Evolutionary conservation across 2,329 filamentous ascomycete genomes (phyloP), one percentile per base, ranked within the genome.

Genomic region (Furcasterigmium sp.): DNA sequence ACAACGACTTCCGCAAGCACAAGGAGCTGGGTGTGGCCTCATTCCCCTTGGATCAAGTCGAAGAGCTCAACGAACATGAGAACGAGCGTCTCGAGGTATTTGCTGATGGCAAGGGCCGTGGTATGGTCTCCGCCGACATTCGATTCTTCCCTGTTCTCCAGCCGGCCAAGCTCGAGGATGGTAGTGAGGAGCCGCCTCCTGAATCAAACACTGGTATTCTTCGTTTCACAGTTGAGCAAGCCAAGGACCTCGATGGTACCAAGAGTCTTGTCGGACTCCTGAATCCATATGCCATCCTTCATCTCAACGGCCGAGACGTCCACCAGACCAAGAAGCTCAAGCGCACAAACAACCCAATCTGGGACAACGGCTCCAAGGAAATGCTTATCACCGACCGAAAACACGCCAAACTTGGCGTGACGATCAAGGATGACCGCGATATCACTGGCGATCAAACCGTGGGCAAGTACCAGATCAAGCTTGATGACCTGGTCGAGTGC

Each of bases 311-410:
- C 50, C 95, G 93, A 65, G 85, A 94, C 60, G 78, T 97, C 5
- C 90, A 95, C 56, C 76, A 82, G 44, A 95, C 91, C 42, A 88
- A 90, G 67, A 94, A 91, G 64, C 77, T 96, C 56, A 98, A 97
- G 76, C 85, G 91, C 48, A 97, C 90, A 47, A 98, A 98, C 68
- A 93, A 95, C 56, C 93, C 93, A 8, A 91, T 98, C 56, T 98
- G 91, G 84, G 85, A 91, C 42, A 85, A 97, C 59, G 87, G 87
- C 7, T 86, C 83, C 53, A 95, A 95, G 67, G 93, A 98, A 59
- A 82, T 98, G 53, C 80, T 98, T 48, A 91, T 98, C 59, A 96
- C 91, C 1, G 91, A 98, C 60, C 84, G 87, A 49, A 95, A 90
- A 69, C 84, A 81, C 59, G 91, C 93, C 44, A 93, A 89, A 60